Conservation (phyloP, 1,284 basidiomycete genomes). For the Sporisorium exsertum region DNA sequence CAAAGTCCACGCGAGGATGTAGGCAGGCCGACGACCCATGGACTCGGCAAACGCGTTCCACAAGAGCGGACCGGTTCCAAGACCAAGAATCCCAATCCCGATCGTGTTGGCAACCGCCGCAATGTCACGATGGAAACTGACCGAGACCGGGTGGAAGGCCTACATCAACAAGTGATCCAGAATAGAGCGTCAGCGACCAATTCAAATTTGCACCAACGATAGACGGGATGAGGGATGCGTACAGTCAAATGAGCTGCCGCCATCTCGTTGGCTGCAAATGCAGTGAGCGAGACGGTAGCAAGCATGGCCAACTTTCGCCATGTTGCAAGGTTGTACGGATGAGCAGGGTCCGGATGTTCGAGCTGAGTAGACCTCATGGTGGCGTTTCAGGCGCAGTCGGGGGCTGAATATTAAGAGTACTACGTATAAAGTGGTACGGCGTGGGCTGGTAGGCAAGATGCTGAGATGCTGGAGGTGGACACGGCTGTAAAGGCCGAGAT, state of each 20-base stretch:
- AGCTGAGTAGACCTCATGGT: slow-evolving; percentile 33
- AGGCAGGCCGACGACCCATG: slow-evolving; percentile 67
- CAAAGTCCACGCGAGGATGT: slow-evolving; percentile 67
- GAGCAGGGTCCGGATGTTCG: slow-evolving; percentile 46
- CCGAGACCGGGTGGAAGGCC: slow-evolving; percentile 56
- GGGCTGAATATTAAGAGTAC: too few species aligned
- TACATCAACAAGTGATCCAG: too few species aligned
- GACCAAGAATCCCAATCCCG: slow-evolving; percentile 69
- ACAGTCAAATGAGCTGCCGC: slow-evolving; percentile 57
- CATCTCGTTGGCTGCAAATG: slow-evolving; percentile 65
- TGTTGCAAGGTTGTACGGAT: slow-evolving; percentile 56
- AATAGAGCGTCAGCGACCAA: too few species aligned
- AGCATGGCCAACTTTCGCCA: slow-evolving; percentile 67
- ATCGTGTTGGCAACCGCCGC: slow-evolving; percentile 67
- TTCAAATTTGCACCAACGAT: too few species aligned
- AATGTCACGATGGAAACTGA: slow-evolving; percentile 54
- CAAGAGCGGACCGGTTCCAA: slow-evolving; percentile 69
- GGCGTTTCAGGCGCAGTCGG: background rate
- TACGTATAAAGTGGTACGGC: too few species aligned
- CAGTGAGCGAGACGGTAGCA: slow-evolving; percentile 54
- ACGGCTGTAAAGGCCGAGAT: background rate
- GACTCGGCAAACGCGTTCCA: slow-evolving; percentile 57
- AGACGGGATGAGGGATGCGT: slow-evolving; percentile 2
- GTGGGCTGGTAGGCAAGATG: background rate
- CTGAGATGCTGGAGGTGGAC: background rate